These are phyloP conservation scores for Floccularia luteovirens DNA, from an alignment of 768 basidiomycete genomes.

Conservation along the genomic window DNA sequence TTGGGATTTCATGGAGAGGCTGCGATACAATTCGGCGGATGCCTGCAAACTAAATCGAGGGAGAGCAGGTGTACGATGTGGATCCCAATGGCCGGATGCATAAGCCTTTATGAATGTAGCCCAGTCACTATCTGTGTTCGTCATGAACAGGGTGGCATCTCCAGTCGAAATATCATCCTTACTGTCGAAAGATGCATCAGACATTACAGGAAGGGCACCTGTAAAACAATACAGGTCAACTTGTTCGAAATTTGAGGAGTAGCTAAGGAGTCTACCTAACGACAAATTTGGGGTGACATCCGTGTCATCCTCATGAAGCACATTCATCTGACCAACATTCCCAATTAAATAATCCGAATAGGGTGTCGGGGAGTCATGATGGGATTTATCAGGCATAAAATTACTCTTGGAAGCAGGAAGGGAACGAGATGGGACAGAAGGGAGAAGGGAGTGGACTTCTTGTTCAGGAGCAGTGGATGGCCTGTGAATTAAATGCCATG, in stretches of 20 bases:
- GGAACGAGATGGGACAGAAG: slow-evolving; percentile 21
- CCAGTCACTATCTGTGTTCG: slow-evolving; percentile 49
- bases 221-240: no score
- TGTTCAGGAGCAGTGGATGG: slow-evolving; percentile 33
- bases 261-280: no score
- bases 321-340: no score
- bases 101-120: slow-evolving; percentile 71
- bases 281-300: no score
- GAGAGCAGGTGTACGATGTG: slow-evolving; percentile 57
- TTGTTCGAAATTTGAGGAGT: no score
- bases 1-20: slow-evolving; percentile 1
- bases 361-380: no score
- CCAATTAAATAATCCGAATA: no score
- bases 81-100: slow-evolving; percentile 74
- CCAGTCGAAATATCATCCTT: not conserved
- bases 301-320: no score
- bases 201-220: no score
- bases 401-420: no score
- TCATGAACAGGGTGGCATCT: slow-evolving; percentile 4
- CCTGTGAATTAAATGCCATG: slow-evolving; percentile 16
- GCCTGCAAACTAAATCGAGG: slow-evolving; percentile 26
- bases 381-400: no score
- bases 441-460: slow-evolving; percentile 33
- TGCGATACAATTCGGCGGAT: not conserved
- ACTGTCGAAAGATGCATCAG: not conserved